A percentile compares a stretch with the other conserved stretches of the same genome.
These are phyloP conservation scores for Ephemerocybe angulata DNA, from an alignment of 768 basidiomycete species.

Conservation along the genomic window DNA sequence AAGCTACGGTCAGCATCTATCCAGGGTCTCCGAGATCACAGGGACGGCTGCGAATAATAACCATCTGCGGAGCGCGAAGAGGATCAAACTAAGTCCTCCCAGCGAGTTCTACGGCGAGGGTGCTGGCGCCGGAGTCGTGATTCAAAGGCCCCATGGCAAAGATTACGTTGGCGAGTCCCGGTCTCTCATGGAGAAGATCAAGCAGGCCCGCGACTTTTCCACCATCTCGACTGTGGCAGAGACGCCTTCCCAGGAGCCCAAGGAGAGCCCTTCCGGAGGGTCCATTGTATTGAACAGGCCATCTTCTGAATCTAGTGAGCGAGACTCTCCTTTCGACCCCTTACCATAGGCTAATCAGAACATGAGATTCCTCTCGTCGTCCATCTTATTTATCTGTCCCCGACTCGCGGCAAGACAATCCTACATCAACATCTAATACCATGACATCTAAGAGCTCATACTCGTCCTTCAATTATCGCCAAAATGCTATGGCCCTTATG, in stretches of 20 bases:
- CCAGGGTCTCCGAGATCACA: slow-evolving; percentile 46
- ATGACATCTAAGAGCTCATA: slow-evolving; percentile 38
- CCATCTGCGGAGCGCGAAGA: slow-evolving; percentile 71
- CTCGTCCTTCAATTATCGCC: slow-evolving; percentile 66
- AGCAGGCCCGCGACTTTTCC: slow-evolving; percentile 72
- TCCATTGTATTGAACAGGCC: neutral
- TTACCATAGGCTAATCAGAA: slow-evolving; percentile 3
- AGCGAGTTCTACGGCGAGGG: slow-evolving; percentile 57
- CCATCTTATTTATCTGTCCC: slow-evolving; percentile 33
- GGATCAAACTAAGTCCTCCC: slow-evolving; percentile 71
- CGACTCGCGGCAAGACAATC: slow-evolving; percentile 22
- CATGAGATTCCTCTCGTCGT: slow-evolving; percentile 28
- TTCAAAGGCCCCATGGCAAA: slow-evolving; percentile 52
- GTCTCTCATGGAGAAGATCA: slow-evolving; percentile 77
- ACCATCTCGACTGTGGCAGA: slow-evolving; percentile 60
- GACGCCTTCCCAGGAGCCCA: slow-evolving; percentile 23
- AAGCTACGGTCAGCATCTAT: slow-evolving; percentile 41
- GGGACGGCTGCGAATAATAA: slow-evolving; percentile 38
- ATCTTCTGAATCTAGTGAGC: neutral
- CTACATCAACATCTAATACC: slow-evolving; percentile 26
- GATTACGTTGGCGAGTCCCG: slow-evolving; percentile 79
- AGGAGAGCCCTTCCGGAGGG: slow-evolving; percentile 8
- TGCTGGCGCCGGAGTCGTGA: slow-evolving; percentile 40
- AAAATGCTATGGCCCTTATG: slow-evolving; percentile 78
- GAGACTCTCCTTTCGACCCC: neutral